These are phyloP conservation scores for Russula dissimulans DNA, from an alignment of 768 basidiomycete species.

Conservation along the genomic window DNA sequence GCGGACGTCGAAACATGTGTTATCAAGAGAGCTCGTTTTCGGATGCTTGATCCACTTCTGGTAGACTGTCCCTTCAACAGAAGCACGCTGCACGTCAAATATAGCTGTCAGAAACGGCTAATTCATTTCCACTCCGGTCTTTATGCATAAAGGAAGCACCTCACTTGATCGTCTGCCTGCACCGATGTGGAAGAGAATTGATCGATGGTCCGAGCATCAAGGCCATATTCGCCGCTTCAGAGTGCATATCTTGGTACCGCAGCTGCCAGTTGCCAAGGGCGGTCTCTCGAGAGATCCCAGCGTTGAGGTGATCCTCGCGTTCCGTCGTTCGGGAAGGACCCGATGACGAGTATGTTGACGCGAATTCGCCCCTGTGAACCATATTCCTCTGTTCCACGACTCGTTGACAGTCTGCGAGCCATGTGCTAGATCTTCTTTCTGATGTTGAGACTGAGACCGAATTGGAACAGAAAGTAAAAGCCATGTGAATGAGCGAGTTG, in stretches of 20 bases:
- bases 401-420: conserved; percentile 13
- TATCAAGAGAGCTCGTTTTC: conserved; percentile 11
- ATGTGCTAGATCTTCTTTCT: conserved; percentile 1
- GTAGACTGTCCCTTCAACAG: conserved; percentile 1
- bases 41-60: conserved; percentile 10
- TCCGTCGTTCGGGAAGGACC: conserved; percentile 8
- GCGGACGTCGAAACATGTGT: conserved; percentile 20
- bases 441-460: not conserved
- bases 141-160: conserved; percentile 10
- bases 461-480: not conserved
- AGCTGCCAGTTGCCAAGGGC: not conserved
- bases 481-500: not conserved
- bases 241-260: not conserved
- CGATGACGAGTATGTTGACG: not conserved
- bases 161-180: conserved; percentile 3
- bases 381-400: not conserved
- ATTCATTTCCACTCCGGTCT: not conserved
- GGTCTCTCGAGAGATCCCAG: not conserved
- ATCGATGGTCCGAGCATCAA: not conserved
- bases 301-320: not conserved
- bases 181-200: not conserved
- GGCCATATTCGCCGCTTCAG: not conserved
- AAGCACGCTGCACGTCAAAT: conserved; percentile 14
- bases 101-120: conserved; percentile 8
- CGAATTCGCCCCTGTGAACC: not conserved